These are phyloP conservation scores for Aureobasidium uvarum DNA, from an alignment of 2,329 filamentous ascomycete genomes.

Conservation along the genomic window DNA sequence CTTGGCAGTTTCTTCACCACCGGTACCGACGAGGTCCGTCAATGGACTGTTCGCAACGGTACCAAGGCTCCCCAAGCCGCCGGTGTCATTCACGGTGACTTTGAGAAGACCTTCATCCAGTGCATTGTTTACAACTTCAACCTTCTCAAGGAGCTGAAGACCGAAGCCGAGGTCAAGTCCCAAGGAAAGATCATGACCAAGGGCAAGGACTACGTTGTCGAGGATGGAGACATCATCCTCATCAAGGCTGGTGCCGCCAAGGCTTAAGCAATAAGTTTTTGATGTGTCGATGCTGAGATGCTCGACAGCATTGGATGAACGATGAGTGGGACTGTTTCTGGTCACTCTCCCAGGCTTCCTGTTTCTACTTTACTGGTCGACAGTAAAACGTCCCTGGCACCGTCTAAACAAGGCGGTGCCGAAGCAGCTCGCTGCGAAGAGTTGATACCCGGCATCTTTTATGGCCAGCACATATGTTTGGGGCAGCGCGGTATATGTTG, in stretches of 20 bases:
- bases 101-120: slow-evolving; percentile 99
- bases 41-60: slow-evolving; percentile 96
- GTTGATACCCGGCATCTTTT: slow-evolving; percentile 21
- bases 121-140: slow-evolving; percentile 88
- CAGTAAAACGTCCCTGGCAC: neutral
- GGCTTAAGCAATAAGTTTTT: slow-evolving; percentile 35
- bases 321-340: slow-evolving; percentile 6
- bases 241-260: slow-evolving; percentile 89
- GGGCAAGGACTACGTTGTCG: slow-evolving; percentile 92
- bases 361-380: neutral
- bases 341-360: slow-evolving; percentile 15
- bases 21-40: slow-evolving; percentile 90
- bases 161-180: slow-evolving; percentile 83
- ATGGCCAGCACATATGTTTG: slow-evolving; percentile 16
- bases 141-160: slow-evolving; percentile 77
- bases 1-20: slow-evolving; percentile 97
- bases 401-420: neutral
- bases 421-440: slow-evolving; percentile 25
- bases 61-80: slow-evolving; percentile 97
- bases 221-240: slow-evolving; percentile 78
- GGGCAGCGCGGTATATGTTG: slow-evolving; percentile 6
- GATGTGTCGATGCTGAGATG: neutral
- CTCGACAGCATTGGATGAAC: neutral
- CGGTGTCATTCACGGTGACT: slow-evolving; percentile 97
- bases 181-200: slow-evolving; percentile 98